Conservation (phyloP, 176 grass and related monocot genomes). For the Zea mays region DNA sequence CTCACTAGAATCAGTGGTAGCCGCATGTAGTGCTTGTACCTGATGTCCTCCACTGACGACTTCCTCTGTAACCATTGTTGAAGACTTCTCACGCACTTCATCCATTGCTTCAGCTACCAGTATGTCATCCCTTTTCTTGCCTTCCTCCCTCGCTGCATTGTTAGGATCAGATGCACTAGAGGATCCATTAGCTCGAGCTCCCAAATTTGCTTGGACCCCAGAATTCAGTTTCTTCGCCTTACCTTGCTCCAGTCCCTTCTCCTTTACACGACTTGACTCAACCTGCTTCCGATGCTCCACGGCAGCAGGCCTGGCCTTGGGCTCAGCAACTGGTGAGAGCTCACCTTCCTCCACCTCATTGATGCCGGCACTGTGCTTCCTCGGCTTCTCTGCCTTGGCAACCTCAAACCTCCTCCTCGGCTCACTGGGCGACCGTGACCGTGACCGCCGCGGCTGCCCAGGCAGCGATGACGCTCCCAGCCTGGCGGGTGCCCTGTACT, state of each 20-base stretch:
- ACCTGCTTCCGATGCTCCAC: conserved; percentile 25
- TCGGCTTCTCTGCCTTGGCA: conserved; percentile 39
- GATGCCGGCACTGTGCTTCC: conserved; percentile 39
- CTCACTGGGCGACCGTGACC: conserved; percentile 40
- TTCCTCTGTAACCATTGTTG: not conserved
- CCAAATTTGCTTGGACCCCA: conserved; percentile 9
- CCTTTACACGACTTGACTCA: conserved; percentile 35
- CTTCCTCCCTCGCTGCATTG: conserved; percentile 30
- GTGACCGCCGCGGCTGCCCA: conserved; percentile 30
- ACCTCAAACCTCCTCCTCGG: conserved; percentile 44
- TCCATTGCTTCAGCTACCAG: conserved; percentile 10
- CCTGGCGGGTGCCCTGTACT: conserved; percentile 31
- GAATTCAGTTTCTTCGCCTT: conserved; percentile 12
- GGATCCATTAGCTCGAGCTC: conserved; percentile 14
- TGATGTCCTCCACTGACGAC: not conserved
- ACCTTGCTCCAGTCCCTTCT: conserved; percentile 21
- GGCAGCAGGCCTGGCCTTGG: conserved; percentile 38
- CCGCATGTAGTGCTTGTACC: conserved; percentile 8
- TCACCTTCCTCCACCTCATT: conserved; percentile 95
- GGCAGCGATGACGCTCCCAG: conserved; percentile 36
- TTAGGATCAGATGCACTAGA: not conserved
- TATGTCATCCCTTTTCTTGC: conserved; percentile 8
- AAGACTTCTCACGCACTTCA: not conserved
- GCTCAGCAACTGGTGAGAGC: conserved; percentile 60
- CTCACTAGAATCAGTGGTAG: conserved; percentile 27